These are phyloP conservation scores for Agaricus blazei DNA, from an alignment of 768 basidiomycete genomes.

Conservation along the genomic window DNA sequence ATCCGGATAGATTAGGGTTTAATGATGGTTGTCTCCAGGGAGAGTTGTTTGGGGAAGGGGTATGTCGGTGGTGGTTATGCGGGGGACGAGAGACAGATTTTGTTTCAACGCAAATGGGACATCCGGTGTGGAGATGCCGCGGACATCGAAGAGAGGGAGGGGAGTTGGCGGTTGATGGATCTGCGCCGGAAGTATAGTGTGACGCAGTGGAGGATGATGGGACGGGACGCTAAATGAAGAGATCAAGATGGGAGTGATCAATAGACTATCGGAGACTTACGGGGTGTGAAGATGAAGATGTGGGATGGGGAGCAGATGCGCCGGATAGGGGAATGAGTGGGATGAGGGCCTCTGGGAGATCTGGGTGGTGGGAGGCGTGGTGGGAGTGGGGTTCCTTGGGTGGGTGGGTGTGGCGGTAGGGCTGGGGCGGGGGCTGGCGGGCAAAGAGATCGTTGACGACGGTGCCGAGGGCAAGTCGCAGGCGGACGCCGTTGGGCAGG, in stretches of 20 bases:
- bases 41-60: no score
- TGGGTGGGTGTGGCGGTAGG: conserved; percentile 30
- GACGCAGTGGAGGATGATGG: conserved; percentile 35
- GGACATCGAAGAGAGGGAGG: conserved; percentile 64
- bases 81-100: conserved; percentile 29
- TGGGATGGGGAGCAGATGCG: conserved; percentile 15
- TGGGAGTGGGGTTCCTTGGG: conserved; percentile 21
- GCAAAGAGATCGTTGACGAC: conserved; percentile 82
- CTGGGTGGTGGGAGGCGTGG: conserved; percentile 19
- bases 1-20: conserved; percentile 59
- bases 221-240: conserved; percentile 20
- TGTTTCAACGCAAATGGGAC: conserved; percentile 73
- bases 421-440: conserved; percentile 56
- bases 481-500: conserved; percentile 76
- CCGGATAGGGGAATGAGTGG: conserved; percentile 24
- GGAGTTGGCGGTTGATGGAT: conserved; percentile 57
- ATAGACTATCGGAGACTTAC: not conserved
- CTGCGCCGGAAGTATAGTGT: conserved; percentile 57
- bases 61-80: not conserved
- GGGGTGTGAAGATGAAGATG: not conserved
- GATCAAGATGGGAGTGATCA: conserved; percentile 1
- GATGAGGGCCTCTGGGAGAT: conserved; percentile 23
- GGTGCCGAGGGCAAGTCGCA: conserved; percentile 69
- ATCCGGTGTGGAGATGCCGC: conserved; percentile 66
- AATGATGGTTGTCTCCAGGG: no score